Evolutionary conservation across 345 rosid genomes (phyloP).

Genomic region (Aquilaria sinensis): DNA sequence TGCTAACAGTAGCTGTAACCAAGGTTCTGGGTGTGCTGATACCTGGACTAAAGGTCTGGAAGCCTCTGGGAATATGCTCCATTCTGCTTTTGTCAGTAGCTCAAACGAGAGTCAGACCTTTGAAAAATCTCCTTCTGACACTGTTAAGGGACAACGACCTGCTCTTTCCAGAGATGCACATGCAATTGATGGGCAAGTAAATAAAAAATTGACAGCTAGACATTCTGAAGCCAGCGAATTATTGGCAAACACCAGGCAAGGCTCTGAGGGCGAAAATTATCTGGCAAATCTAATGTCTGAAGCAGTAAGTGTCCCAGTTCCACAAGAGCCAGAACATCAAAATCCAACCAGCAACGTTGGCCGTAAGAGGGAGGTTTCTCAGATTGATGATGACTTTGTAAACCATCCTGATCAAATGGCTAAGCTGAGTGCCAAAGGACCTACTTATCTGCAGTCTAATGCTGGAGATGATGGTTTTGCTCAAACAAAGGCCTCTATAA

Average conservation of each 20-base stretch:
- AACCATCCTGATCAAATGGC: slow-evolving; percentile 17
- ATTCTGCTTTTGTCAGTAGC: slow-evolving; percentile 18
- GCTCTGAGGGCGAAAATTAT: slow-evolving; percentile 17
- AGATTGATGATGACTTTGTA: slow-evolving; percentile 18
- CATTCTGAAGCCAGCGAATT: slow-evolving; percentile 23
- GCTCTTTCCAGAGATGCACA: slow-evolving; percentile 16
- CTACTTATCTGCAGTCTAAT: slow-evolving; percentile 17
- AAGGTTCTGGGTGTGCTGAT: slow-evolving; percentile 19
- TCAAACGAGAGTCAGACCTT: slow-evolving; percentile 11
- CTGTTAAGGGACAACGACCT: slow-evolving; percentile 14
- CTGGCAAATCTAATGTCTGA: slow-evolving; percentile 21
- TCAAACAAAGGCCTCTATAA: slow-evolving; percentile 19
- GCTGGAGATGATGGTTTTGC: slow-evolving; percentile 14
- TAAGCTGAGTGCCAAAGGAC: slow-evolving; percentile 17
- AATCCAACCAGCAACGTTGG: slow-evolving; percentile 13
- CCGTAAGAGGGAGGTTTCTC: slow-evolving; percentile 15
- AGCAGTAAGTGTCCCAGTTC: slow-evolving; percentile 18
- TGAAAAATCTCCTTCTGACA: slow-evolving; percentile 12
- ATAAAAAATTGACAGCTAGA: slow-evolving; percentile 11
- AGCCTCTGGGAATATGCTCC: slow-evolving; percentile 15
- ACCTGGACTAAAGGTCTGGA: slow-evolving; percentile 16
- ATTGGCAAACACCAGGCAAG: slow-evolving; percentile 10
- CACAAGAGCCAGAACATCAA: slow-evolving; percentile 12
- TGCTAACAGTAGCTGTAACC: slow-evolving; percentile 15
- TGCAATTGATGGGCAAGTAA: slow-evolving; percentile 17